Evolutionary conservation across 202 grass and related monocot species (phyloP).

Genomic region (Schoenoplectus triqueter): DNA sequence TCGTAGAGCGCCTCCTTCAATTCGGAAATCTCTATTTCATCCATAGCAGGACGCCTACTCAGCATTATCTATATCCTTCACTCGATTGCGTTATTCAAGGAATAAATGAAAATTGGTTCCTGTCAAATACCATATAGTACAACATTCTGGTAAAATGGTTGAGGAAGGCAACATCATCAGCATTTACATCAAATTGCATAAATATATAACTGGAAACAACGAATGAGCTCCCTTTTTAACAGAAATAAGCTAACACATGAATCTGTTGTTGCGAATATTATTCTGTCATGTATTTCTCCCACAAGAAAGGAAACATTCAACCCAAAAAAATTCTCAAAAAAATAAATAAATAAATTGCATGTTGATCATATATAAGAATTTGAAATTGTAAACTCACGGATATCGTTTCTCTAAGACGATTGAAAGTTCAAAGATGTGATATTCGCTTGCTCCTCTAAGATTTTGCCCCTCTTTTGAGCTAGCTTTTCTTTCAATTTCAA

Average conservation of each 20-base stretch:
- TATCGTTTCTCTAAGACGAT: background rate
- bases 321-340: background rate
- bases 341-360: background rate
- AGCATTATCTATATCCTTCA: background rate
- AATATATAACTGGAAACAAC: background rate
- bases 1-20: constrained; percentile 71
- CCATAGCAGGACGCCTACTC: constrained; percentile 43
- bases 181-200: background rate
- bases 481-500: constrained; percentile 7
- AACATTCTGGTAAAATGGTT: background rate
- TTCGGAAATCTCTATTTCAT: constrained; percentile 55
- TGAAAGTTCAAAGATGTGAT: background rate
- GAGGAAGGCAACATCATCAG: background rate
- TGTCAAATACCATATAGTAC: background rate
- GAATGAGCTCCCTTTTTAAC: background rate
- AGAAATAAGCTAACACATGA: background rate
- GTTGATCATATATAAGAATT: background rate
- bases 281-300: background rate
- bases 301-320: background rate
- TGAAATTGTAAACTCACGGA: background rate
- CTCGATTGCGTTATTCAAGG: background rate
- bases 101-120: background rate
- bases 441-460: background rate
- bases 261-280: background rate
- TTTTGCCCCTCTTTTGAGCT: constrained; percentile 28